Evolutionary conservation across 2,329 filamentous ascomycete species (phyloP).

Genomic region (Knufia fluminis): DNA sequence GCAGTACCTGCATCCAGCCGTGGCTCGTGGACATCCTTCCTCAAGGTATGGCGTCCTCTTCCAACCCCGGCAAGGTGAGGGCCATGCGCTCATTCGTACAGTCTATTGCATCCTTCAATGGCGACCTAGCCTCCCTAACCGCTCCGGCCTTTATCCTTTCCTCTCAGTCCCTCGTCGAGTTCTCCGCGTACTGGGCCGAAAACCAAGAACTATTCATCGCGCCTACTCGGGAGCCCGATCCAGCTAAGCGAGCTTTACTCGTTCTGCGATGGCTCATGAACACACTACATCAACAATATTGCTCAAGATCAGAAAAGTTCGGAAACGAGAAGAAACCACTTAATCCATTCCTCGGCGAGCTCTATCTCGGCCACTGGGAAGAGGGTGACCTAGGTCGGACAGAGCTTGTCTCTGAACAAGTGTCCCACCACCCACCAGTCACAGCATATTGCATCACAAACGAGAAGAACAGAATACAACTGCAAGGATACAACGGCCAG

Average conservation of each 20-base stretch:
- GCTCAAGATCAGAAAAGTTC: slow-evolving; percentile 63
- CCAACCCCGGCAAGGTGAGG: background rate
- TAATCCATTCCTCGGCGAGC: slow-evolving; percentile 90
- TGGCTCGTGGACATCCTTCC: slow-evolving; percentile 37
- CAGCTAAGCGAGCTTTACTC: slow-evolving; percentile 64
- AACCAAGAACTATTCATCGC: slow-evolving; percentile 64
- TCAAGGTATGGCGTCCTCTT: slow-evolving; percentile 31
- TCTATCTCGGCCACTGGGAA: slow-evolving; percentile 87
- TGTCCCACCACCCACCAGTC: slow-evolving; percentile 85
- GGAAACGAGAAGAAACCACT: slow-evolving; percentile 96
- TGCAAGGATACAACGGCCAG: slow-evolving; percentile 85
- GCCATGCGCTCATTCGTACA: slow-evolving; percentile 19
- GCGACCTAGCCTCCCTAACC: slow-evolving; percentile 70
- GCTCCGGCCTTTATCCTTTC: slow-evolving; percentile 77
- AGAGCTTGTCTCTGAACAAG: slow-evolving; percentile 84
- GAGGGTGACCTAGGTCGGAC: slow-evolving; percentile 65
- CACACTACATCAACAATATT: slow-evolving; percentile 75
- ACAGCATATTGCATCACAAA: slow-evolving; percentile 94
- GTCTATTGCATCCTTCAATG: slow-evolving; percentile 74
- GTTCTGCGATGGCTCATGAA: slow-evolving; percentile 88
- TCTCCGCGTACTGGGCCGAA: slow-evolving; percentile 65
- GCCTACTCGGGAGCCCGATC: slow-evolving; percentile 62
- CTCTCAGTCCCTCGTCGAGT: slow-evolving; percentile 56
- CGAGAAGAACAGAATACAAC: slow-evolving; percentile 62
- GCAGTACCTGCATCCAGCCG: slow-evolving; percentile 35